Evolutionary conservation across 805 yeast species (phyloP).

Genomic region (Kazachstania africana): DNA sequence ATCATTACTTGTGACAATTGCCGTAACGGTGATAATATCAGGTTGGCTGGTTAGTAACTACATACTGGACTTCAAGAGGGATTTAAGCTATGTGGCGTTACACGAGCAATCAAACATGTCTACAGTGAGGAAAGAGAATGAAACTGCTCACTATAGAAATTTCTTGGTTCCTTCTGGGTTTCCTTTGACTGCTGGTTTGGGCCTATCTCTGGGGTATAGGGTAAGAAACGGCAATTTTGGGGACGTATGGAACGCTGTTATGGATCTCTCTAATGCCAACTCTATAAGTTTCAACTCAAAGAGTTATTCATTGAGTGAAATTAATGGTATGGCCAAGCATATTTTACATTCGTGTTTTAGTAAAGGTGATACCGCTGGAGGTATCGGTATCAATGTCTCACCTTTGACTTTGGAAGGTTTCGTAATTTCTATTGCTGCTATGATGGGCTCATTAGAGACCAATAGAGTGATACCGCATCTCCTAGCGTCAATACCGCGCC

Average conservation of each 20-base stretch:
- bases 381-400: constrained; percentile 22
- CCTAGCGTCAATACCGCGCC: constrained; percentile 23
- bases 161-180: constrained; percentile 62
- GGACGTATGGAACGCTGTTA: constrained; percentile 58
- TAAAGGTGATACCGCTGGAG: constrained; percentile 5
- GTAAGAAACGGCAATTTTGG: constrained; percentile 63
- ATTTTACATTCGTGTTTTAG: constrained; percentile 5
- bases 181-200: constrained; percentile 58
- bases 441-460: constrained; percentile 21
- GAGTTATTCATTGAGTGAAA: constrained; percentile 4
- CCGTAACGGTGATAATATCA: constrained; percentile 5
- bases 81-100: constrained; percentile 46
- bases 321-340: constrained; percentile 18
- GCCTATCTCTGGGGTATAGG: constrained; percentile 50
- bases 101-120: constrained; percentile 55
- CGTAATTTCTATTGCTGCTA: constrained; percentile 32
- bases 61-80: constrained; percentile 30
- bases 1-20: too few species aligned
- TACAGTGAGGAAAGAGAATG: constrained; percentile 50
- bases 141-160: constrained; percentile 68
- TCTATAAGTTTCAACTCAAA: constrained; percentile 17
- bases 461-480: constrained; percentile 30
- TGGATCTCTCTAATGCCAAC: constrained; percentile 17
- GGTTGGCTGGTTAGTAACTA: constrained; percentile 9
- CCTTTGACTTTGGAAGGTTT: constrained; percentile 27